Conservation (phyloP, 371 early-diverging fungal genomes). For the Batkoa obscura region DNA sequence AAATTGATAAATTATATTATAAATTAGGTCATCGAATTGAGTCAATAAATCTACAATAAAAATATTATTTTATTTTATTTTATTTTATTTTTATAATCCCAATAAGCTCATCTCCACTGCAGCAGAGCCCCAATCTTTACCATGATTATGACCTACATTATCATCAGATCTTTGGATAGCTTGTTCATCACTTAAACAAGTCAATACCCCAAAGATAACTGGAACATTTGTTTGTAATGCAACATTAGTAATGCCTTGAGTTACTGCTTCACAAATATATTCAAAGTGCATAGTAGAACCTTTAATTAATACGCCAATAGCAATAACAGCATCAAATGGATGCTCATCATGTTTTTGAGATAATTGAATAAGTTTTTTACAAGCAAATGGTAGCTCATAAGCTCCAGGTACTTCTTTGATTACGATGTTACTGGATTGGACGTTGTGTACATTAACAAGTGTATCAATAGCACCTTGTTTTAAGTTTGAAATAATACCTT, state of each 20-base stretch:
- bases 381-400: conserved; percentile 86
- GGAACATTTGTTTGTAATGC: conserved; percentile 74
- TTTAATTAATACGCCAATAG: conserved; percentile 91
- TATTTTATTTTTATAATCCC: conserved; percentile 11
- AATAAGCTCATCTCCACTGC: conserved; percentile 88
- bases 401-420: conserved; percentile 74
- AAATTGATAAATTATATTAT: too few relatives aligned
- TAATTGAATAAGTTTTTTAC: conserved; percentile 47
- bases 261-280: conserved; percentile 83
- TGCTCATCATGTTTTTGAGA: conserved; percentile 25
- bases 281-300: conserved; percentile 95
- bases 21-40: too few relatives aligned
- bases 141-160: conserved; percentile 76
- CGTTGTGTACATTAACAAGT: conserved; percentile 24
- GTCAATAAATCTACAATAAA: too few relatives aligned
- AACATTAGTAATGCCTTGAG: conserved; percentile 81
- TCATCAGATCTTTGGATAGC: conserved; percentile 53
- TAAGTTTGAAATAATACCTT: conserved; percentile 54
- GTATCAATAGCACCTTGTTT: conserved; percentile 38
- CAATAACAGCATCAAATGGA: conserved; percentile 75
- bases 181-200: conserved; percentile 85
- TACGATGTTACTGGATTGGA: conserved; percentile 46
- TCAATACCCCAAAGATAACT: conserved; percentile 88
- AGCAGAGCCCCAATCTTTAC: conserved; percentile 86
- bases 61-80: background rate